These are phyloP conservation scores for Ceratocystis variospora DNA, from an alignment of 2,329 filamentous ascomycete species.

Conservation along the genomic window DNA sequence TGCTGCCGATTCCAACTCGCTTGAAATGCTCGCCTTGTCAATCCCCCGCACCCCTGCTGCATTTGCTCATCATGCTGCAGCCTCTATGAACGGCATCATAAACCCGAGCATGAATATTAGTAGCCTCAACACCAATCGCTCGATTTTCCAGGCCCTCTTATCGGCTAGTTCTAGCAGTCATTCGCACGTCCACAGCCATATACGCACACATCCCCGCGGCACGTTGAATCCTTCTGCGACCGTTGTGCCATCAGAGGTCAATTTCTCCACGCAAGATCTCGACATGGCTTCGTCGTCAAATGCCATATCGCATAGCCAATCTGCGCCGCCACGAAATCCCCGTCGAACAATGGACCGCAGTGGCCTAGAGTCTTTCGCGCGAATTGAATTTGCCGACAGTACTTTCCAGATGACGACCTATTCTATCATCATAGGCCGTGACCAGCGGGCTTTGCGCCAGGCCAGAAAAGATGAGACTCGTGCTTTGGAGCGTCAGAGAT, in stretches of 20 bases:
- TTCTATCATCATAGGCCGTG: slow-evolving; percentile 57
- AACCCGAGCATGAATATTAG: not conserved
- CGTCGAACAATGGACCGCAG: slow-evolving; percentile 1
- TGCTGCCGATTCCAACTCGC: not conserved
- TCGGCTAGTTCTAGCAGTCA: not conserved
- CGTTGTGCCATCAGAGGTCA: slow-evolving; percentile 16
- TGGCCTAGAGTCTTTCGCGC: slow-evolving; percentile 42
- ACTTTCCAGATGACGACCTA: slow-evolving; percentile 68
- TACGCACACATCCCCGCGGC: slow-evolving; percentile 6
- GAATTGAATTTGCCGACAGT: slow-evolving; percentile 59
- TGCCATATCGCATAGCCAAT: not conserved
- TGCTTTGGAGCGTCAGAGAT: slow-evolving; percentile 33
- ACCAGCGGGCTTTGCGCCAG: slow-evolving; percentile 45
- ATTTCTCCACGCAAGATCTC: slow-evolving; percentile 3
- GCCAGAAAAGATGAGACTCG: slow-evolving; percentile 40
- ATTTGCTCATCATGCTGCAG: slow-evolving; percentile 16
- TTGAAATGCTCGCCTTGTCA: slow-evolving; percentile 12
- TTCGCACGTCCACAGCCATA: slow-evolving; percentile 3
- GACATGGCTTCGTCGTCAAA: slow-evolving; percentile 9
- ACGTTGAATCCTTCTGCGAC: slow-evolving; percentile 11
- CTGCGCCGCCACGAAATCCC: not conserved
- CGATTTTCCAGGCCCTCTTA: slow-evolving; percentile 10
- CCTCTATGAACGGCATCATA: slow-evolving; percentile 3
- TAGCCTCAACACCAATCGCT: slow-evolving; percentile 8
- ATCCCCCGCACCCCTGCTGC: slow-evolving; percentile 17